These are phyloP conservation scores for Phytophthora boehmeriae DNA, from an alignment of 352 stramenopile species.

Conservation along the genomic window DNA sequence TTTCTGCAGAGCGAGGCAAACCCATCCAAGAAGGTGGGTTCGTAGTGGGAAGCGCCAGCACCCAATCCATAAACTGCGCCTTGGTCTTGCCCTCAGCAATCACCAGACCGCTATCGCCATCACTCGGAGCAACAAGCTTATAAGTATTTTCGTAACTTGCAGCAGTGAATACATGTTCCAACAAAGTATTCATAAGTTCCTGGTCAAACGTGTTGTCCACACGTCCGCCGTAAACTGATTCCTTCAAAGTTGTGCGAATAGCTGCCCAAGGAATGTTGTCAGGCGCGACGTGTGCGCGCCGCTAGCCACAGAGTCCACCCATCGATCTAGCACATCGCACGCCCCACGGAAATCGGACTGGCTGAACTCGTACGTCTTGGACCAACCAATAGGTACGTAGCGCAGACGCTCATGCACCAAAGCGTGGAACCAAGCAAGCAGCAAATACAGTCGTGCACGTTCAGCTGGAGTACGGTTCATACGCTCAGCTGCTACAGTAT, in stretches of 20 bases:
- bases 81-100: constrained; percentile 92
- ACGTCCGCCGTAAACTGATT: constrained; percentile 98
- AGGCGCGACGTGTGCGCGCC: constrained; percentile 92
- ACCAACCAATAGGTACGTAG: constrained; percentile 98
- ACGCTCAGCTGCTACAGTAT: constrained; percentile 89
- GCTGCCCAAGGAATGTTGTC: constrained; percentile 98
- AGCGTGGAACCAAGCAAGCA: constrained; percentile 98
- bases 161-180: constrained; percentile 94
- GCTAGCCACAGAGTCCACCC: constrained; percentile 89
- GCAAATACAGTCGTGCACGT: constrained; percentile 93
- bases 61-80: constrained; percentile 92
- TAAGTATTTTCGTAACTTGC: constrained; percentile 94
- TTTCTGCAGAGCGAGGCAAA: constrained; percentile 92
- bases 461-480: constrained; percentile 92
- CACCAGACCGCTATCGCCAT: constrained; percentile 60
- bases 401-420: constrained; percentile 98
- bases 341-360: constrained; percentile 98
- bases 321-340: constrained; percentile 98
- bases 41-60: constrained; percentile 81
- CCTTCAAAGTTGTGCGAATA: constrained; percentile 95
- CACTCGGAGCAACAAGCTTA: constrained; percentile 53
- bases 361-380: constrained; percentile 99
- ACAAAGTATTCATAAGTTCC: constrained; percentile 93
- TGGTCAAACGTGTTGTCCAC: constrained; percentile 98
- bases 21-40: constrained; percentile 95